These are phyloP conservation scores for Fistulinella prunicolor DNA, from an alignment of 768 basidiomycete genomes.

Conservation along the genomic window DNA sequence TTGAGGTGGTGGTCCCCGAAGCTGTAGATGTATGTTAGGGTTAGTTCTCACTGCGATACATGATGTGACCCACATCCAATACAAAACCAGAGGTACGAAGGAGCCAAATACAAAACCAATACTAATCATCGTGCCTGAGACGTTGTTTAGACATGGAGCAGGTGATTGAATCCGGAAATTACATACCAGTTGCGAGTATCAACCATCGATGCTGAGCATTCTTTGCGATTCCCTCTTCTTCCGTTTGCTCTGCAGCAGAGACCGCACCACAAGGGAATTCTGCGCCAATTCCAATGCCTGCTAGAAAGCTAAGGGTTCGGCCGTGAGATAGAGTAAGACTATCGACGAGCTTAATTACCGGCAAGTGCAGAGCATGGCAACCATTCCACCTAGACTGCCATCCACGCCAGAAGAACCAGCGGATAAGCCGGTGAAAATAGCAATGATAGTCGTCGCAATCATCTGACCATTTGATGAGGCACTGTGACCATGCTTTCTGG, in stretches of 20 bases:
- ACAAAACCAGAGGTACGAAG: conserved; percentile 81
- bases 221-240: conserved; percentile 74
- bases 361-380: conserved; percentile 77
- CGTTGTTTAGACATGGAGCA: neutral
- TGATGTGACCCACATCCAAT: conserved; percentile 71
- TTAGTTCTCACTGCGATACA: neutral
- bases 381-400: conserved; percentile 60
- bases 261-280: conserved; percentile 91
- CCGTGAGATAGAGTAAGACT: neutral
- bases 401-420: conserved; percentile 81
- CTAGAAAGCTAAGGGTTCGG: conserved; percentile 57
- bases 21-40: conserved; percentile 33
- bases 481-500: neutral
- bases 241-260: conserved; percentile 86
- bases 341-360: conserved; percentile 43
- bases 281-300: conserved; percentile 86
- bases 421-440: conserved; percentile 78
- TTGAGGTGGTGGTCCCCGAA: conserved; percentile 78
- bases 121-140: conserved; percentile 78
- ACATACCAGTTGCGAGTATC: conserved; percentile 81
- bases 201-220: conserved; percentile 85
- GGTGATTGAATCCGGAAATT: neutral
- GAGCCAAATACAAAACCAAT: conserved; percentile 74
- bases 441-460: conserved; percentile 78
- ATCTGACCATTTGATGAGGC: conserved; percentile 46